These are phyloP conservation scores for Litchi chinensis DNA, from an alignment of 345 rosid genomes.

Conservation along the genomic window DNA sequence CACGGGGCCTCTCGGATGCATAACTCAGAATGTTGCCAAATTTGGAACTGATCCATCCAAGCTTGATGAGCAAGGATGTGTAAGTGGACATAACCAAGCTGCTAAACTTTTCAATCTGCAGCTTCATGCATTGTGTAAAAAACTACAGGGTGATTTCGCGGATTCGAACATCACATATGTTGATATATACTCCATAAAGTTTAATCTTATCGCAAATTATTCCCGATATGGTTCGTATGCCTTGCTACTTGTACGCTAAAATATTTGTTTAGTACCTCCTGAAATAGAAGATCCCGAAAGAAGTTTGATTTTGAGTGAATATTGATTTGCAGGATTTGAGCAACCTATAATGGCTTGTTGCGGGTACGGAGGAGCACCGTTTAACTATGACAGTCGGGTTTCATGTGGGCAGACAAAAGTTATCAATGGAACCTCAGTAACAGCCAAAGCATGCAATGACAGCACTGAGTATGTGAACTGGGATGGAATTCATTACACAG, in stretches of 20 bases:
- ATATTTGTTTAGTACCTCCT: not conserved
- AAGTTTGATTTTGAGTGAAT: not conserved
- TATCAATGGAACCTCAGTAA: conserved; percentile 60
- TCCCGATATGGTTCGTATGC: conserved; percentile 64
- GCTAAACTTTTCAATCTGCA: conserved; percentile 86
- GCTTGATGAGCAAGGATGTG: conserved; percentile 87
- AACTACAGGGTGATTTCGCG: conserved; percentile 60
- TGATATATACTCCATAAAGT: conserved; percentile 81
- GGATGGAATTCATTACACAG: conserved; percentile 97
- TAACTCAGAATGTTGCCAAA: conserved; percentile 82
- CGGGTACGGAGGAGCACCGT: conserved; percentile 81
- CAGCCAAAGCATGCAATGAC: conserved; percentile 72
- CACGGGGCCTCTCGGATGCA: conserved; percentile 95
- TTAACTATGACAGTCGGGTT: conserved; percentile 74
- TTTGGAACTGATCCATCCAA: conserved; percentile 81
- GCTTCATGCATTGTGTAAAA: conserved; percentile 72
- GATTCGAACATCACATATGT: conserved; percentile 73
- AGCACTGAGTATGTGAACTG: conserved; percentile 83
- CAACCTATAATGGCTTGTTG: conserved; percentile 95
- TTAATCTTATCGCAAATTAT: conserved; percentile 67
- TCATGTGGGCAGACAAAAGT: conserved; percentile 85
- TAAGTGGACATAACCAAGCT: conserved; percentile 79
- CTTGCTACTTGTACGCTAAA: not conserved
- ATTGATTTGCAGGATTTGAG: conserved; percentile 70
- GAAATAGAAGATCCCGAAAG: not conserved